Evolutionary conservation across 106 monocot species (phyloP).

Genomic region (Gastrodia elata): DNA sequence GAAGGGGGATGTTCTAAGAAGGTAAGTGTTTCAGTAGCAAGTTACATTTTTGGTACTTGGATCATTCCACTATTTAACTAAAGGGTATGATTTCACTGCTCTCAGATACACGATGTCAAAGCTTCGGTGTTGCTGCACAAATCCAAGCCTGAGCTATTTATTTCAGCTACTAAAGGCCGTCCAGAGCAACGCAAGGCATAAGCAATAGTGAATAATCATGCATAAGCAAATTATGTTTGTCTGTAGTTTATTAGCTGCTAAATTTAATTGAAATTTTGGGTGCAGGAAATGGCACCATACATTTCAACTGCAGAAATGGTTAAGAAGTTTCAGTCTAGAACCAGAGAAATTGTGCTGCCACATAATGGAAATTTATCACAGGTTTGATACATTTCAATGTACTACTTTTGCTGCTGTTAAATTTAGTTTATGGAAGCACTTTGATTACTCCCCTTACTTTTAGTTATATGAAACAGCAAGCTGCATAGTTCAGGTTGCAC

Average conservation of each 20-base stretch:
- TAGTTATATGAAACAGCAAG: too few relatives aligned
- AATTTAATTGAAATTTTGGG: not conserved
- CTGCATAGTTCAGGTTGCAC: too few relatives aligned
- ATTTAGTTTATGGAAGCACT: too few relatives aligned
- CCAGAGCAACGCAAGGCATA: slow-evolving; percentile 8
- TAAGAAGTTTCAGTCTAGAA: slow-evolving; percentile 65
- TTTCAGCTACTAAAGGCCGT: slow-evolving; percentile 12
- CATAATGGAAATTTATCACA: slow-evolving; percentile 29
- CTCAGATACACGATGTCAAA: slow-evolving; percentile 72
- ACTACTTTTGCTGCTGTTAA: not conserved
- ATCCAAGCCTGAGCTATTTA: slow-evolving; percentile 35
- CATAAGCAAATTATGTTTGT: not conserved
- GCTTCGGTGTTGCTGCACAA: slow-evolving; percentile 57
- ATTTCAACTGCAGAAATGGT: slow-evolving; percentile 68
- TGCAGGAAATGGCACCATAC: slow-evolving; percentile 3
- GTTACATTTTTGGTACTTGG: not conserved
- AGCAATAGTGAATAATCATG: not conserved
- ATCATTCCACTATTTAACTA: slow-evolving; percentile 1
- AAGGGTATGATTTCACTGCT: not conserved
- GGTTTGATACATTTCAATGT: slow-evolving; percentile 22
- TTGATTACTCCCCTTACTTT: too few relatives aligned
- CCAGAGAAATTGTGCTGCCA: slow-evolving; percentile 53
- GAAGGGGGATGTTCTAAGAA: slow-evolving; percentile 49
- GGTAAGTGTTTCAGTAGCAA: slow-evolving; percentile 20
- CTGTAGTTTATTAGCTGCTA: not conserved